Percentiles rank a stretch among this genome's conserved stretches.
These are phyloP conservation scores for Persicaria maculosa DNA, from an alignment of 148 eudicot species.

Conservation along the genomic window DNA sequence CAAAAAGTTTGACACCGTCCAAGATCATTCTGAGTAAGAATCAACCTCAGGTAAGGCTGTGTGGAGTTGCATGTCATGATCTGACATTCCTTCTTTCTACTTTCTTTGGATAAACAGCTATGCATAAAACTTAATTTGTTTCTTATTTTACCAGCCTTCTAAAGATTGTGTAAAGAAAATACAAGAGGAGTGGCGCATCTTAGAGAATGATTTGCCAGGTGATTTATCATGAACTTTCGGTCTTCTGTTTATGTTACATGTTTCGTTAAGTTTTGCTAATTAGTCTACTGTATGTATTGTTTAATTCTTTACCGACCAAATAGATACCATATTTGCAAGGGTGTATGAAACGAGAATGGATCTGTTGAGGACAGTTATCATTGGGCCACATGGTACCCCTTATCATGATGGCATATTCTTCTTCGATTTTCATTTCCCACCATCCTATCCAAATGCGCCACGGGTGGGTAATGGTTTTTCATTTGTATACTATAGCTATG, in stretches of 20 bases:
- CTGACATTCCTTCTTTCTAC: not conserved
- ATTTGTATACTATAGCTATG: not conserved
- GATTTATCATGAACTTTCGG: not conserved
- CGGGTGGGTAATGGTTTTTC: conserved; percentile 48
- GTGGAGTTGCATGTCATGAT: not conserved
- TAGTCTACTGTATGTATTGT: not conserved
- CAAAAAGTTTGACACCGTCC: conserved; percentile 61
- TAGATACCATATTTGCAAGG: conserved; percentile 72
- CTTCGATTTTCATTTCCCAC: conserved; percentile 65
- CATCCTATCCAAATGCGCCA: conserved; percentile 47
- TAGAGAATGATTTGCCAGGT: conserved; percentile 83
- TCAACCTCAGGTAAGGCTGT: not conserved
- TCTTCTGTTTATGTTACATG: not conserved
- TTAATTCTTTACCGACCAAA: not conserved
- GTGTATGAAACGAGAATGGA: conserved; percentile 80
- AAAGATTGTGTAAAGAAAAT: conserved; percentile 63
- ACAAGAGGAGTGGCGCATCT: conserved; percentile 77
- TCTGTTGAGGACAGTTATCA: conserved; percentile 66
- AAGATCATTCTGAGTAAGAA: conserved; percentile 44
- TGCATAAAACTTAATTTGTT: not conserved
- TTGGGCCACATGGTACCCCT: conserved; percentile 89
- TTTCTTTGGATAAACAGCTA: not conserved
- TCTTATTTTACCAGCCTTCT: conserved; percentile 40
- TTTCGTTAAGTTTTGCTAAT: not conserved
- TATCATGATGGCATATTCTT: conserved; percentile 86